Conservation (phyloP, 2,329 filamentous ascomycete species). For the Ceratocystis eucalypticola region DNA sequence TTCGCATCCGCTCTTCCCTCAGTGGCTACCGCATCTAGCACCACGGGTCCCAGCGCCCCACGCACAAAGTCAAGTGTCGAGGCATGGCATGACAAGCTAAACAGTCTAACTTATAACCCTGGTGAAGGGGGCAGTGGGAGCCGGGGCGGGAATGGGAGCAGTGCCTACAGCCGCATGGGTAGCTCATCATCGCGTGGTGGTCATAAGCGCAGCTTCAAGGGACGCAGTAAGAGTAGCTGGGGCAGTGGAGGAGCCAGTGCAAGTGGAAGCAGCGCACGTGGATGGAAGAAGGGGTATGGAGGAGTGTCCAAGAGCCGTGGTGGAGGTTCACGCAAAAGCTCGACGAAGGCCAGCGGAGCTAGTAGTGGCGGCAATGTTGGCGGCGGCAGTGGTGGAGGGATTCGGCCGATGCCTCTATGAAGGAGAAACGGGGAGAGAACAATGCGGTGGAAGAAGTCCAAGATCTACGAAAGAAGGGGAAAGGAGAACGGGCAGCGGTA, state of each 20-base stretch:
- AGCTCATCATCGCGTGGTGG: background rate
- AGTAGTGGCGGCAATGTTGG: background rate
- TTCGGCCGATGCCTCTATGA: slow-evolving; percentile 18
- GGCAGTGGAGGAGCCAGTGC: slow-evolving; percentile 5
- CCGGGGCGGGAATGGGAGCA: background rate
- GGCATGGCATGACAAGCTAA: slow-evolving; percentile 12
- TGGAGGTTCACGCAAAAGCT: background rate
- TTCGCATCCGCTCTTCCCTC: background rate
- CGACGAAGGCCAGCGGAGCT: slow-evolving; percentile 19
- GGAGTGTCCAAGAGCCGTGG: background rate
- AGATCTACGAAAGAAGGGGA: too few relatives aligned
- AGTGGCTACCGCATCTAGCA: background rate
- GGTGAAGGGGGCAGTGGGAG: background rate
- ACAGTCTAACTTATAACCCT: slow-evolving; percentile 6
- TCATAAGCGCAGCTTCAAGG: background rate
- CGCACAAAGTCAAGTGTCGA: slow-evolving; percentile 14
- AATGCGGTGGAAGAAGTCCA: too few relatives aligned
- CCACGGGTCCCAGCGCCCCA: slow-evolving; percentile 13
- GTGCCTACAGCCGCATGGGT: background rate
- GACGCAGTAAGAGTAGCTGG: background rate
- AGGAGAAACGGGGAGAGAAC: background rate
- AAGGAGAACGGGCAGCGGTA: too few relatives aligned
- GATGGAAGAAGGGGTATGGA: too few relatives aligned
- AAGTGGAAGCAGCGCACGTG: background rate
- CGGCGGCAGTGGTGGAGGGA: slow-evolving; percentile 10